Base-by-base conservation (phyloP, 2,329 filamentous ascomycete genomes). In the Diaporthe caulivora region DNA sequence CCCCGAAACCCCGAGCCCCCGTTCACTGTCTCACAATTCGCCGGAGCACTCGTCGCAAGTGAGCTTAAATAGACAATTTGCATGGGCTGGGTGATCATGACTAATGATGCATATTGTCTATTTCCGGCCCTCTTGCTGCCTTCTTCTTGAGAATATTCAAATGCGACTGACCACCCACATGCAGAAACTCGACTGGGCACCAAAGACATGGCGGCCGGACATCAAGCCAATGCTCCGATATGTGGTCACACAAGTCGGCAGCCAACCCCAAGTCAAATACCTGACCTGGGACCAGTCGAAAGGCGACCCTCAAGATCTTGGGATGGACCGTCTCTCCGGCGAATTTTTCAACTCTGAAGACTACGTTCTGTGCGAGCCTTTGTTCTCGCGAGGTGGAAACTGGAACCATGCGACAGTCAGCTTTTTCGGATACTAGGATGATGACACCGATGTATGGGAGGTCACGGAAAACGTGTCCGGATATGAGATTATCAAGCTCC, bases 401-500 rank as follows among this genome's bases (percentile, higher is more conserved):
- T 74, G 72, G 72, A 74, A 74, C 15, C 37, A 37, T 18, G 72
- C 54, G 11, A 64, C 42, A 5, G n/a, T 74, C 17, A 17, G 7
- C n/a, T 53, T 72, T 7, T 29, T 40, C 24, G 34, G 3, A 11
- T 1, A 40, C 0, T 18, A 10, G 10, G 44, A 71, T 13, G 24
- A 62, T 21, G 31, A 34, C 1, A 15, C 4, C 3, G 10, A 21
- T 5, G 55, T 51, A n/a, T 7, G n/a, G 1, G 26, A 29, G 6
- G 17, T 24, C 21, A 5, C 34, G 6, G 4, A 17, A 17, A 53
- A 51, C 2, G 0, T 74, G 26, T 37, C n/a, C 24, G 11, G 44
- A 8, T 13, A 29, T 9, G 26, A 34, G 31, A 3, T 8, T 8
- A 64, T 26, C 11, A 6, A 4, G 15, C 51, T 72, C 21, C 73